phyloP scores from a whole-genome alignment of 345 rosid genomes.

The Raphanus raphanistrum region DNA sequence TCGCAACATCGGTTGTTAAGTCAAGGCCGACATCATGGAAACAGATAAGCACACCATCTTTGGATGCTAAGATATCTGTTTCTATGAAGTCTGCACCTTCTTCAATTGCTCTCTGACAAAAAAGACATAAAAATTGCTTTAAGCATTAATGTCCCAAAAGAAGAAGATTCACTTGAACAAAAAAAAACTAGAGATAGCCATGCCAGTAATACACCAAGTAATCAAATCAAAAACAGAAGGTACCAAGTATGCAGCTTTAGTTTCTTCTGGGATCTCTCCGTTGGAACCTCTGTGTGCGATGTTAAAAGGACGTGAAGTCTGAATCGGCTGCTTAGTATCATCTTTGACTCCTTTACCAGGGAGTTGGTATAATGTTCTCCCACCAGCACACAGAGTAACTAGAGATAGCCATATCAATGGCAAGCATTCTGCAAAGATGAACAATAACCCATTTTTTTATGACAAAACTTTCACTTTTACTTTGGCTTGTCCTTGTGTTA shows the following conservation, averaged over 20 bases:
- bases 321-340: constrained; percentile 54
- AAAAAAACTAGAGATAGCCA: not conserved
- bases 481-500: not conserved
- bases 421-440: constrained; percentile 45
- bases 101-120: constrained; percentile 83
- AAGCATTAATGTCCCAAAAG: not conserved
- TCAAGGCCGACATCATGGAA: constrained; percentile 76
- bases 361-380: constrained; percentile 74
- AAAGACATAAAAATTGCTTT: not conserved
- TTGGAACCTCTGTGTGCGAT: constrained; percentile 95
- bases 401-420: constrained; percentile 52
- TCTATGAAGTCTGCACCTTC: constrained; percentile 97
- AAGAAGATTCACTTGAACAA: not conserved
- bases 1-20: constrained; percentile 59
- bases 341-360: constrained; percentile 43
- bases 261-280: constrained; percentile 96
- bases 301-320: constrained; percentile 86
- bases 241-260: constrained; percentile 79
- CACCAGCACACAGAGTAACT: constrained; percentile 53
- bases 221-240: too few species aligned
- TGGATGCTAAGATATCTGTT: constrained; percentile 78
- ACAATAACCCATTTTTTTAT: not conserved
- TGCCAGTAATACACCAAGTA: constrained; percentile 31
- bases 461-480: not conserved
- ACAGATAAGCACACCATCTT: constrained; percentile 86